Evolutionary conservation across 2,329 filamentous ascomycete genomes (phyloP), one percentile per base, ranked within the genome.

Genomic region (Chalara sp.): DNA sequence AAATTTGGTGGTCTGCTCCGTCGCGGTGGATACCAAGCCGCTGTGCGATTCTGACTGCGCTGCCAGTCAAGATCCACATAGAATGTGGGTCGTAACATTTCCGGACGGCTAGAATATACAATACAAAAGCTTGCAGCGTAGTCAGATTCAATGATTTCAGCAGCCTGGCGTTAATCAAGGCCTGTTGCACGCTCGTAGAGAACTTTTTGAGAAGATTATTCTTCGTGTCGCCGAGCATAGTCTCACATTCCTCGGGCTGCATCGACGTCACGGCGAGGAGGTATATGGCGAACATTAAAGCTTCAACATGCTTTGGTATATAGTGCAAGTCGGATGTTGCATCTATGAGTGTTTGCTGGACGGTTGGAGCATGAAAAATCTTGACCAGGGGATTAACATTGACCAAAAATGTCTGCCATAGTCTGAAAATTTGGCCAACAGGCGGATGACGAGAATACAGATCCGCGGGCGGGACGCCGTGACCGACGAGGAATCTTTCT

Each of bases 151-250:
- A 76, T 8, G 80, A 80, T 41, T 80, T 77, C 68, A 89, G 50
- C 29, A 89, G 86, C 21, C 78, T 77, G 1, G 81, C 82, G 56
- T 86, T 86, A 32, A 85, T 72, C 30, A 89, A 71, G 2, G 84
- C 81, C 57, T 87, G 80, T 56, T 86, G 83, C 1, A 79, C 71
- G 1, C 76, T 84, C 31, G 73, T 70, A 48, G 81, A 76, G 56
- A 80, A 85, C 53, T 74, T 78, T 28, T 65, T 66, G 11, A 79
- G 63, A 28, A 86, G 68, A 28, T 74, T 62, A 12, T 68, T 58
- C 63, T 78, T 81, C 5, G 76, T 63, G 52, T 81, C 73, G 6
- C 72, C 72, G 54, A 86, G 80, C 37, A 74, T 76, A 31, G 62
- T 67, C 40, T 72, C 65, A 44, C 76, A 80, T 58, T 78, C 77